Evolutionary conservation across 2,329 filamentous ascomycete genomes (phyloP).

Genomic region (Alternaria gansuensis): DNA sequence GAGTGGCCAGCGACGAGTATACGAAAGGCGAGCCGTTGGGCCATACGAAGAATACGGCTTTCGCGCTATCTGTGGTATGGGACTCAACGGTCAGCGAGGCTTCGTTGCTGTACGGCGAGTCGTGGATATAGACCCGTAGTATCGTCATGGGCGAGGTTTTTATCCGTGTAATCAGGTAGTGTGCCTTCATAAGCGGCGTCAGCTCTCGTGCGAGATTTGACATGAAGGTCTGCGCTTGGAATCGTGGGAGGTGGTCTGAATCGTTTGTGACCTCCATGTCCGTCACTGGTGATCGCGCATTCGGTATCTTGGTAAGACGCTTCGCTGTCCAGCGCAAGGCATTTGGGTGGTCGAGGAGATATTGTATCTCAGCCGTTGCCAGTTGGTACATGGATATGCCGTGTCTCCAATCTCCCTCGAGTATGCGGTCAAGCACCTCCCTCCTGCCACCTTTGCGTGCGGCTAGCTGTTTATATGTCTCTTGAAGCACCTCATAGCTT

Average conservation of each 20-base stretch:
- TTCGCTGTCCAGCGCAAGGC: conserved; percentile 64
- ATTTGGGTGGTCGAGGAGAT: conserved; percentile 63
- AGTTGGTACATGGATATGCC: conserved; percentile 65
- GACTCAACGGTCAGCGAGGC: conserved; percentile 48
- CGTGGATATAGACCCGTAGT: conserved; percentile 79
- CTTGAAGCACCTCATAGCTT: conserved; percentile 71
- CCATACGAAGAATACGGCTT: conserved; percentile 81
- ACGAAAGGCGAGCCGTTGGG: conserved; percentile 81
- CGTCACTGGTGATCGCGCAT: conserved; percentile 34
- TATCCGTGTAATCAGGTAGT: conserved; percentile 81
- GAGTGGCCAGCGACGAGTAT: conserved; percentile 66
- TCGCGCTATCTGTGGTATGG: conserved; percentile 65
- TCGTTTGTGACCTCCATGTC: conserved; percentile 53
- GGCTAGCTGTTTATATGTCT: conserved; percentile 55
- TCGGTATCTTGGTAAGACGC: conserved; percentile 53
- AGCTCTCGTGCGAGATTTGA: conserved; percentile 77
- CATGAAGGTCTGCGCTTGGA: conserved; percentile 83
- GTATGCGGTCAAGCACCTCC: conserved; percentile 64
- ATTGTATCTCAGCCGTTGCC: conserved; percentile 64
- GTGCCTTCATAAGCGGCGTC: conserved; percentile 80
- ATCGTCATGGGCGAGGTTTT: conserved; percentile 73
- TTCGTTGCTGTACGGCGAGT: conserved; percentile 77
- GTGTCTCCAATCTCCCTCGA: conserved; percentile 66
- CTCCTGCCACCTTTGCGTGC: conserved; percentile 61
- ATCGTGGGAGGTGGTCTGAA: conserved; percentile 66